These are phyloP conservation scores for Xylariaceae sp. DNA, from an alignment of 2,329 filamentous ascomycete species.

Conservation along the genomic window DNA sequence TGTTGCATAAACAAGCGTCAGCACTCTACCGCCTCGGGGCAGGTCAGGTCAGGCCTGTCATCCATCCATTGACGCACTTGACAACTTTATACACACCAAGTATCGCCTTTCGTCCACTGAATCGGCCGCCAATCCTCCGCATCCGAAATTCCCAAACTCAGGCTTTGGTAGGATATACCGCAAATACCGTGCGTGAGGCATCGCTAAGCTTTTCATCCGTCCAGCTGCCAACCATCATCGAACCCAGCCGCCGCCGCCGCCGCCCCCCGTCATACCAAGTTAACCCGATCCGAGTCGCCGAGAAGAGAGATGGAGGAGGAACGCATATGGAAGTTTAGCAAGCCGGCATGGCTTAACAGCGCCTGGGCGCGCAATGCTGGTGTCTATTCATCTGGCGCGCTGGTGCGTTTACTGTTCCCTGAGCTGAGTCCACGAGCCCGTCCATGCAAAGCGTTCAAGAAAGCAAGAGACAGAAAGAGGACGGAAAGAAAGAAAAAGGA, in stretches of 20 bases:
- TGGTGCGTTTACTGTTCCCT: constrained; percentile 44
- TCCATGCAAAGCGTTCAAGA: not conserved
- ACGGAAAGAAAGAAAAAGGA: constrained; percentile 7
- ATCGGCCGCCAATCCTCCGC: too few species aligned
- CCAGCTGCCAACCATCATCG: not conserved
- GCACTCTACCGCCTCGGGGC: too few species aligned
- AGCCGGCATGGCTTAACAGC: constrained; percentile 62
- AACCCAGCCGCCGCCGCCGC: not conserved
- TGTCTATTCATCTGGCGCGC: constrained; percentile 56
- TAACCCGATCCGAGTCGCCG: not conserved
- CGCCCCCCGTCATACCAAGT: not conserved
- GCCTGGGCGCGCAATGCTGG: constrained; percentile 58
- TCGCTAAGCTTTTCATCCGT: too few species aligned
- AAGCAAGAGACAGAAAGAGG: not conserved
- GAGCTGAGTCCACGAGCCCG: too few species aligned
- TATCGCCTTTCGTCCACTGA: too few species aligned
- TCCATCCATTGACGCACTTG: too few species aligned
- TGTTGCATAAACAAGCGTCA: too few species aligned
- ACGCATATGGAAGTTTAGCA: constrained; percentile 61
- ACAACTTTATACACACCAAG: too few species aligned
- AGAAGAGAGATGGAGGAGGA: constrained; percentile 53
- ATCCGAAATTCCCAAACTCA: too few species aligned
- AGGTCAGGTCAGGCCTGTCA: too few species aligned
- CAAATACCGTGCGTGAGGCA: too few species aligned
- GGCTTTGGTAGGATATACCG: too few species aligned